Evolutionary conservation across 257 asterid genomes (phyloP).

Genomic region (Fraxinus pennsylvanica): DNA sequence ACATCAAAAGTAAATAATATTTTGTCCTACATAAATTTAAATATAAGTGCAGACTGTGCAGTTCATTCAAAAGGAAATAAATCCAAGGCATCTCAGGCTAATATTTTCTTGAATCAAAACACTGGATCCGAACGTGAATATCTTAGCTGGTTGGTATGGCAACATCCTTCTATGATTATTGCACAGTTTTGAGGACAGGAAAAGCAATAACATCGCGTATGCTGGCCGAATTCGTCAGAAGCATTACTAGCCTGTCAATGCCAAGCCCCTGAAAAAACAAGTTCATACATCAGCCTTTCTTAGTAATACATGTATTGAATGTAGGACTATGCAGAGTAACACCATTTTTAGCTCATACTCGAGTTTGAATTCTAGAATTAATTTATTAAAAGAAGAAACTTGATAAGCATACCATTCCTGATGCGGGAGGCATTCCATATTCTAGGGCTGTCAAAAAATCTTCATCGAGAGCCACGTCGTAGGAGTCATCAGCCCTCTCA

Average conservation of each 20-base stretch:
- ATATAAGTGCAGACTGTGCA: too few relatives aligned
- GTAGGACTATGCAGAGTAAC: neutral
- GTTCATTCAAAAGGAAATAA: too few relatives aligned
- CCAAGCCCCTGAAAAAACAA: conserved; percentile 74
- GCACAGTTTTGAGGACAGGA: conserved; percentile 81
- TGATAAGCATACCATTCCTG: conserved; percentile 75
- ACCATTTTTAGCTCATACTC: neutral
- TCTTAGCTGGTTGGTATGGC: neutral
- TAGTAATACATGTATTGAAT: neutral
- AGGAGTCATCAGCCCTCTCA: conserved; percentile 52
- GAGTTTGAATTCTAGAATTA: neutral
- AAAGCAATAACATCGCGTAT: conserved; percentile 91
- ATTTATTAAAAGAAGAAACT: conserved; percentile 3
- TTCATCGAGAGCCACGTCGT: conserved; percentile 84
- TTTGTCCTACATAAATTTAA: too few relatives aligned
- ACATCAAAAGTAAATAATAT: too few relatives aligned
- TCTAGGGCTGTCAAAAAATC: conserved; percentile 92
- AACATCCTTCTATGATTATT: conserved; percentile 18
- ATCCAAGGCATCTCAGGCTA: neutral
- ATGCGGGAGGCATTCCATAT: conserved; percentile 99
- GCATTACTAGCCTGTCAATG: conserved; percentile 91
- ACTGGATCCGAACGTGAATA: neutral
- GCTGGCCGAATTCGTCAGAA: conserved; percentile 76
- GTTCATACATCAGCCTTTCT: neutral
- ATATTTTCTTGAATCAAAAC: neutral